Conservation (phyloP, 2,329 filamentous ascomycete species). For the Apiospora pterosperma region DNA sequence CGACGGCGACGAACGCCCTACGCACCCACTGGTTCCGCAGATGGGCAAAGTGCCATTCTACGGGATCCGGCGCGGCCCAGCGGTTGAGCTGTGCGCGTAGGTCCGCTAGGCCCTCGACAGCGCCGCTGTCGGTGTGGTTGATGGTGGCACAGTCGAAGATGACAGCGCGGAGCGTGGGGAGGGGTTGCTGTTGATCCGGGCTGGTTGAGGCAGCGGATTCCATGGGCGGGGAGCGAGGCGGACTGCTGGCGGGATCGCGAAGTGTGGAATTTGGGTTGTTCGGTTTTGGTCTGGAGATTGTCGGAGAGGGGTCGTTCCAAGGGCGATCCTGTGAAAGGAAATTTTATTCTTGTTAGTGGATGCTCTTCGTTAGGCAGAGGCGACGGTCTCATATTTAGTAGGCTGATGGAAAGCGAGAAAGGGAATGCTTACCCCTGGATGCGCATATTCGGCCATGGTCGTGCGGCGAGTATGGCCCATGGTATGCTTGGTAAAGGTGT, state of each 20-base stretch:
- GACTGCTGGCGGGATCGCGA: background rate
- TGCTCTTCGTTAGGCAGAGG: background rate
- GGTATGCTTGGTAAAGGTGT: slow-evolving; percentile 68
- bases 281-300: background rate
- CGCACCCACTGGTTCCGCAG: slow-evolving; percentile 95
- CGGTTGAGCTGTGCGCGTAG: slow-evolving; percentile 90
- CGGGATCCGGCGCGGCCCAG: slow-evolving; percentile 73
- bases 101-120: slow-evolving; percentile 88
- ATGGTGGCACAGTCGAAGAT: slow-evolving; percentile 92
- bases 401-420: slow-evolving; percentile 40
- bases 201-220: slow-evolving; percentile 37
- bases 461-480: slow-evolving; percentile 73
- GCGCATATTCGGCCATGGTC: slow-evolving; percentile 61
- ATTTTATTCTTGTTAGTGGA: background rate
- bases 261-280: no score
- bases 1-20: slow-evolving; percentile 78
- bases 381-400: background rate
- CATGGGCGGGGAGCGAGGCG: background rate
- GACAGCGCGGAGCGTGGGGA: slow-evolving; percentile 78
- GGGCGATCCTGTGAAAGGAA: background rate
- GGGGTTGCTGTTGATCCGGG: slow-evolving; percentile 41
- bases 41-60: slow-evolving; percentile 95
- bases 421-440: slow-evolving; percentile 64
- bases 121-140: slow-evolving; percentile 91
- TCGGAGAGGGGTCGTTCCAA: slow-evolving; percentile 85